Evolutionary conservation across 1,284 basidiomycete species (phyloP).

Genomic region (Rhodofomes roseus): DNA sequence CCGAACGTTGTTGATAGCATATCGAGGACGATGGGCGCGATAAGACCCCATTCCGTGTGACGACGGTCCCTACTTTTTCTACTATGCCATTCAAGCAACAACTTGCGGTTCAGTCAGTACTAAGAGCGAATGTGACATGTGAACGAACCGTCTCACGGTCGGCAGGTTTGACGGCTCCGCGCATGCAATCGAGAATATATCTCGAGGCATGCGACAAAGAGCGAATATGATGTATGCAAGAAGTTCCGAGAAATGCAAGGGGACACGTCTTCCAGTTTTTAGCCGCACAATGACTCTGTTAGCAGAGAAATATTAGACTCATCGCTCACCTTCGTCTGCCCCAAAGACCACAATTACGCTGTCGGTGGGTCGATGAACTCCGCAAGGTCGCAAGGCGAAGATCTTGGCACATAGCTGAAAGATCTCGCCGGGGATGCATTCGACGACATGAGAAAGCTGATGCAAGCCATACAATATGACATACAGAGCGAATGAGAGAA

Average conservation of each 20-base stretch:
- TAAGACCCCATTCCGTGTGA: constrained; percentile 27
- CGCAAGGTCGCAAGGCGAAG: no score
- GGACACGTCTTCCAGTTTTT: no score
- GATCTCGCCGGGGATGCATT: no score
- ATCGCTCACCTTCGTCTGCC: no score
- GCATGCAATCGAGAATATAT: background rate
- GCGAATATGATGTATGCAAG: constrained; percentile 33
- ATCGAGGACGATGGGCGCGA: constrained; percentile 31
- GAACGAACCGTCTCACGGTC: background rate
- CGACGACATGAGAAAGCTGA: no score
- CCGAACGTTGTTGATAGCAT: constrained; percentile 23
- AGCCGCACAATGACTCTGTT: no score
- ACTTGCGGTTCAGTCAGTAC: constrained; percentile 16
- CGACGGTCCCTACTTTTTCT: constrained; percentile 26
- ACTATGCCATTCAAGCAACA: constrained; percentile 33
- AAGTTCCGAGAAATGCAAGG: constrained; percentile 16
- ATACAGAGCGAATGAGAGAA: no score
- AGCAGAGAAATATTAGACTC: no score
- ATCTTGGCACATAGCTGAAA: no score
- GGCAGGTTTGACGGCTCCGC: background rate
- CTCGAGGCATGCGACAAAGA: constrained; percentile 18
- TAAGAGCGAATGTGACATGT: background rate
- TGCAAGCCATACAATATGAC: no score
- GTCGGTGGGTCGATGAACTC: no score
- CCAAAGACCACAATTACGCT: no score